Base-by-base conservation (phyloP, 768 basidiomycete species). In the Trametes cingulata region DNA sequence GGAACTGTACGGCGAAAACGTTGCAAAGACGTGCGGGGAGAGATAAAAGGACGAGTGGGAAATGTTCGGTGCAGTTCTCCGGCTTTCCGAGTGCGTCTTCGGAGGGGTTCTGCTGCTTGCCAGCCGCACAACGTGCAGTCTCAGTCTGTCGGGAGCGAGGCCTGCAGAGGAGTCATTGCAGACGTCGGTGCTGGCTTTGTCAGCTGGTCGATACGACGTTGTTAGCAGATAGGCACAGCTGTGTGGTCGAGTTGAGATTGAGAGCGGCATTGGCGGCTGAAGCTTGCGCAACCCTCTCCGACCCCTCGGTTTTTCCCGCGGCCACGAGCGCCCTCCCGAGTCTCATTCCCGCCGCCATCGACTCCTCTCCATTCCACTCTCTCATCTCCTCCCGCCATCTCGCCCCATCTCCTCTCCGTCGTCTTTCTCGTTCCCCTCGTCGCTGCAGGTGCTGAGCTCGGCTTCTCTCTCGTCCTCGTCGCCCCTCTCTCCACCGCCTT, bases 201-300 rank as follows among this genome's bases (percentile, higher is more conserved):
- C 56, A 57, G 56, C 56, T 24, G 36, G 48, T 46, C 46, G 36
- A 33, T n/a, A n/a, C n/a, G n/a, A 33, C 19, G 54, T 33, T n/a
- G 46, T 25, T 17, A 19, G 35, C 50, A 35, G 50, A 39, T 36
- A 33, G 1, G 20, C 15, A 19, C 47, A 37, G 56, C 56, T 25
- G 51, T 13, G 13, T 14, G 14, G 14, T n/a, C n/a, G n/a, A n/a
- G n/a, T n/a, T n/a, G n/a, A n/a, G n/a, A n/a, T n/a, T n/a, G 39
- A 14, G 39, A 6, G 39, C 39, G 39, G 39, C 39, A 33, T 4
- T 40, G 12, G 49, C 51, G 61, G 53, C 60, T 43, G 40, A 46
- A 13, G 63, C 63, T 64, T 64, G 63, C 63, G 63, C 58, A 60
- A 52, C 56, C 60, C 58, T 10, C 29, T 37, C 29, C 29, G 29